These are phyloP conservation scores for Amylostereum areolatum DNA, from an alignment of 1,284 basidiomycete species.

Conservation along the genomic window DNA sequence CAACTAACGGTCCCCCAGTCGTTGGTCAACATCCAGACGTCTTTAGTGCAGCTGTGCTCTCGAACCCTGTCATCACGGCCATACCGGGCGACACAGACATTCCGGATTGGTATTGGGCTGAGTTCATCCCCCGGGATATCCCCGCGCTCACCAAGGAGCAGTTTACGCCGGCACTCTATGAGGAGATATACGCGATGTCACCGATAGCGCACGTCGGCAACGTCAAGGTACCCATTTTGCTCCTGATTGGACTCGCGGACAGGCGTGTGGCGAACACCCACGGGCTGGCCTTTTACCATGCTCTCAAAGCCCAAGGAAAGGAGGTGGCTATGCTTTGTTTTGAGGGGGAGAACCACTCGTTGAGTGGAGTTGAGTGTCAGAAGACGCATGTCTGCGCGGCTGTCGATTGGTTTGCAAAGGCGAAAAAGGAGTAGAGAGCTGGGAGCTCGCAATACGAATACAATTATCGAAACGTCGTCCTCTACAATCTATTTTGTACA, in stretches of 20 bases:
- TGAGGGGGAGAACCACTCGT: conserved; percentile 53
- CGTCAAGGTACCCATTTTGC: conserved; percentile 48
- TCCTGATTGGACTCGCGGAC: conserved; percentile 59
- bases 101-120: conserved; percentile 65
- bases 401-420: conserved; percentile 42
- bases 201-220: conserved; percentile 51
- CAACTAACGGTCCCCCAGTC: conserved; percentile 31
- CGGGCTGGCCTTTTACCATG: conserved; percentile 58
- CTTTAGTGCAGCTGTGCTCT: conserved; percentile 56
- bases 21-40: conserved; percentile 54
- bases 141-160: conserved; percentile 20
- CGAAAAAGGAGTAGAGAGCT: not conserved
- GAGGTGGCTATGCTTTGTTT: conserved; percentile 60
- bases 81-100: conserved; percentile 59
- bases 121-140: conserved; percentile 46
- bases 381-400: conserved; percentile 45
- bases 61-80: conserved; percentile 69
- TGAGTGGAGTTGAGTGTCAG: conserved; percentile 57
- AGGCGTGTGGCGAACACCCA: conserved; percentile 61
- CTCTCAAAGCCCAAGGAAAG: conserved; percentile 41
- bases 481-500: too few relatives aligned
- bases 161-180: conserved; percentile 39
- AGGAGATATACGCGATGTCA: conserved; percentile 41
- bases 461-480: too few relatives aligned
- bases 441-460: too few relatives aligned